Evolutionary conservation across 805 yeast species (phyloP), one percentile per base, ranked within the genome.

Genomic region (Nakazawaea laoshanensis): DNA sequence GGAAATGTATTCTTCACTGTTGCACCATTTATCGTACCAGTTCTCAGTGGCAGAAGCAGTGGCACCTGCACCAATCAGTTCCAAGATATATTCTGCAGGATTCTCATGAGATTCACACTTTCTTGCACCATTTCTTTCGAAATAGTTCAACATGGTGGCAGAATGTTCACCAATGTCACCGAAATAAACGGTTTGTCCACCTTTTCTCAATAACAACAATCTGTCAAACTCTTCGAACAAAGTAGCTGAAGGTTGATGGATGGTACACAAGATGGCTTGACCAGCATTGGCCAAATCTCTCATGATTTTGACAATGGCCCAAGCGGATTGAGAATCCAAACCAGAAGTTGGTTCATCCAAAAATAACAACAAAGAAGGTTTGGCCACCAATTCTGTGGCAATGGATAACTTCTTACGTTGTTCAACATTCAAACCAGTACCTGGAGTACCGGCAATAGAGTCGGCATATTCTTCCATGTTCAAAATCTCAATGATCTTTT

Each of bases 261-360:
- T 68, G n/a, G 74, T 67, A 56, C 74, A 69, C 46, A 69, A 48
- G 36, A 67, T 66, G 9, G 71, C 63, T 43, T 67, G 71, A n/a
- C 73, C 72, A 28, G 65, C 60, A 31, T 52, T 53, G 6, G 71
- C 65, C 43, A 69, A 50, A 32, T 53, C 57, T 39, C 62, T 53
- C 45, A 69, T 47, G 39, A 67, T 53, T 44, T 63, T 59, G 29
- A 69, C 57, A 45, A 69, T 66, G 25, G 73, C 55, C 67, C 69
- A 68, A 7, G 74, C 63, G n/a, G 71, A 60, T 42, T 65, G 68
- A 26, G 69, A 64, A 43, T 67, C 74, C 39, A 67, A 50, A 40
- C 74, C 74, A 28, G 72, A 66, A n/a, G 72, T 67, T 15, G 71
- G 71, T 48, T 67, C 74, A 47, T 67, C 74, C 44, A 67, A 56